Percentiles rank a stretch among this genome's conserved stretches.
phyloP scores from a whole-genome alignment of 2,329 filamentous ascomycete species.

The Pestalotiopsis sp. region DNA sequence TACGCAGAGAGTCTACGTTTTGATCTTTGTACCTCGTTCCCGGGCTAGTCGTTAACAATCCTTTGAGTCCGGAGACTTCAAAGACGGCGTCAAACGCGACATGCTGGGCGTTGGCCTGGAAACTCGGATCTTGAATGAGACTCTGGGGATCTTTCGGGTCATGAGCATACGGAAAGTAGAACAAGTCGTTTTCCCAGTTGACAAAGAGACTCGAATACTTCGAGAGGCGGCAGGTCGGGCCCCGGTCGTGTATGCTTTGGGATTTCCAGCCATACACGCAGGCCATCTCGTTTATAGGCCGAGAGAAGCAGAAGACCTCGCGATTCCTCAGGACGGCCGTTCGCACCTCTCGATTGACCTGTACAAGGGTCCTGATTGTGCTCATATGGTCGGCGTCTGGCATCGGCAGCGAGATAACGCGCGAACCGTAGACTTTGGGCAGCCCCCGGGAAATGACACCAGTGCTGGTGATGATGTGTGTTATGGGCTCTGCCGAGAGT shows the following conservation, averaged over 20 bases:
- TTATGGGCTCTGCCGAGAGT: not conserved
- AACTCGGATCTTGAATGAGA: not conserved
- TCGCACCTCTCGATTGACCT: not conserved
- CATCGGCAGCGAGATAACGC: not conserved
- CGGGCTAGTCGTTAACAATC: no score
- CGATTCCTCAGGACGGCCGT: not conserved
- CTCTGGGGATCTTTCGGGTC: not conserved
- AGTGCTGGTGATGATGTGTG: not conserved
- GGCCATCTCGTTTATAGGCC: not conserved
- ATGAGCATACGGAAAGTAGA: not conserved
- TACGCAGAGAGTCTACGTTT: no score
- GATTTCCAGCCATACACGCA: not conserved
- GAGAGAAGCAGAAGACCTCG: not conserved
- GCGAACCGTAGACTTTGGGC: not conserved
- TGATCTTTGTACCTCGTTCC: no score
- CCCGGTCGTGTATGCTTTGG: not conserved
- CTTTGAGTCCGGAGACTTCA: no score
- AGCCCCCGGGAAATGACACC: not conserved
- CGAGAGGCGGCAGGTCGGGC: not conserved
- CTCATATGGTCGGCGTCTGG: not conserved
- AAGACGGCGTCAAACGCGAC: not conserved
- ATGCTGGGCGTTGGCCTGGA: not conserved
- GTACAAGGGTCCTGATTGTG: not conserved
- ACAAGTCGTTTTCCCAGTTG: not conserved
- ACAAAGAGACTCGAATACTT: not conserved